Base-by-base conservation (phyloP, 331 rosid genomes). In the Acacia concinna region DNA sequence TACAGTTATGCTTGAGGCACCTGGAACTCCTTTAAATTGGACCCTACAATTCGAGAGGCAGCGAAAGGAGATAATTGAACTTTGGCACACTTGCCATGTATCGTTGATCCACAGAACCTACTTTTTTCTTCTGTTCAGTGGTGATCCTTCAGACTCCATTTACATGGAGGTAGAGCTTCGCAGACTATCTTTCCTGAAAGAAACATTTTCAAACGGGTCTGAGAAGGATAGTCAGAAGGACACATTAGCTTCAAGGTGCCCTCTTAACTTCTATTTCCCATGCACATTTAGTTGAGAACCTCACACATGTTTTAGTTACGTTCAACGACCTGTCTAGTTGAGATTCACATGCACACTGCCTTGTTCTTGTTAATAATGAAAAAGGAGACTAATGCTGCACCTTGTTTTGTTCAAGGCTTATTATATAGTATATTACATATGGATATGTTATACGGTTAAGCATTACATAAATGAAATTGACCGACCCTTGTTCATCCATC, bases 41-140 rank as follows among this genome's bases (percentile, higher is more conserved):
- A 88, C 94, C 77, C 79, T 89, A 74, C 92, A 93, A 75, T 96
- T 96, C 79, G 89, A 81, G 84, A 93, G 83, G 81, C 95, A 81
- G 83, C 98, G 86, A 82, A 88, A 80, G 71, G 90, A 78, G 81
- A 93, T 96, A 81, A 31, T 93, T 80, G 98, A 90, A 78, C 90
- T 96, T 79, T 96, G 99, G 99, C 86, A 93, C 70, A 79, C 92
- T 73, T 96, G 99, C 91, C 76, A 68, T 54, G 96, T 93, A 15
- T 95, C 99, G 27, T 77, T 96, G 76, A 91, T 93, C 81, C 99
- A 96, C 89, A 82, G 99, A 88, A 93, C 99, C 77, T 96, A 96
- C 87, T 96, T 96, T 86, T 90, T 89, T 86, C 91, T 96, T 88
- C 91, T 96, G 76, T 93, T 96, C 88, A 89, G 76, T 78, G 98